Base-by-base conservation (phyloP, 352 stramenopile genomes). In the Globisporangium parvum region DNA sequence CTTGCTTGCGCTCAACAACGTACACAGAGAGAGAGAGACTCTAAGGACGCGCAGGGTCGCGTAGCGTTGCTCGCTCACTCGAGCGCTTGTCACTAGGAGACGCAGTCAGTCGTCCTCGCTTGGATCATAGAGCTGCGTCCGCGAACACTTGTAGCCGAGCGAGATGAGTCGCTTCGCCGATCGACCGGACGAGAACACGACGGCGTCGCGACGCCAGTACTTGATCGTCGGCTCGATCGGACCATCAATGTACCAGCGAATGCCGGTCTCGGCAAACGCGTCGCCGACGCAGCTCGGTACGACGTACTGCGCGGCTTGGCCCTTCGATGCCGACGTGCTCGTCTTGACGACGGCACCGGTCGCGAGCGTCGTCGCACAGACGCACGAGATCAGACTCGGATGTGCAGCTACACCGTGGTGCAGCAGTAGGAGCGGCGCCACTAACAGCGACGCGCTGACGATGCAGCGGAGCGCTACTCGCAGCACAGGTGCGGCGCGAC, bases 221-320 rank as follows among this genome's bases (percentile, higher is more conserved):
- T 60, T 84, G 50, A 87, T 59, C 37, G 57, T 67, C 54, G 72
- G 57, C 31, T 71, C 53, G 21, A 91, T 24, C 1, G 84, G 82
- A 1, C 84, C 81, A 58, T 91, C 73, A 44, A 85, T 69, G 63
- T 89, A 90, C 80, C 80, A 94, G 60, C 84, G 80, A 55, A 94
- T 85, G 44, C 81, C 84, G 1, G 79, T 85, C 58, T 78, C 69
- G 17, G 79, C 80, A 40, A 93, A 93, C n/a, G 91, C 79, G 61
- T 93, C 84, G 31, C 81, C 65, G n/a, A 91, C 60, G 60, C 84
- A 91, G 55, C 67, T 78, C 3, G 80, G 73, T 15, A 88, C 39
- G 6, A 73, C 63, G 60, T 72, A 83, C 67, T 82, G 79, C 35
- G 78, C 72, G 1, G 66, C 67, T 53, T 87, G 73, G 21, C 64